Percentiles rank a stretch among this genome's conserved stretches.
Conservation (phyloP, 106 monocot genomes). For the Ottelia alismoides region DNA sequence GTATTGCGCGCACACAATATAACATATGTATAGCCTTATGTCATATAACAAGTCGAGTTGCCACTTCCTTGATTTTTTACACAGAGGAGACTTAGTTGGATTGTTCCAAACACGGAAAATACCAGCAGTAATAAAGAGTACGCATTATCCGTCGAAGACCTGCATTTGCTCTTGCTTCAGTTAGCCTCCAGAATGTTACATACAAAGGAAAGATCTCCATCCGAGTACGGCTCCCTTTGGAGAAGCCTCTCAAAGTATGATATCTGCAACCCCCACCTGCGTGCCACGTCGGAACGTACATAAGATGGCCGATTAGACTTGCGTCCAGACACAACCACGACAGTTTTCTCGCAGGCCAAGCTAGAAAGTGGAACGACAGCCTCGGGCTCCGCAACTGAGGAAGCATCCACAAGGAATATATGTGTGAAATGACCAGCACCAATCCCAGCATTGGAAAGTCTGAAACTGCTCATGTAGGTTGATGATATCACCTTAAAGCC, state of each 20-base stretch:
- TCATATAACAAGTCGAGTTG: no score
- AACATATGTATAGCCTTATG: no score
- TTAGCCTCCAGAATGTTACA: no score
- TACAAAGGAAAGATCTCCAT: no score
- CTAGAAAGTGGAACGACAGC: conserved; percentile 10
- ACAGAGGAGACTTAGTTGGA: no score
- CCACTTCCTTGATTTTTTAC: no score
- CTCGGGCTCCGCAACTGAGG: conserved; percentile 19
- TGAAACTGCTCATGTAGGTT: conserved; percentile 28
- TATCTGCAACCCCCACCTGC: conserved; percentile 12
- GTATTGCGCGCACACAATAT: no score
- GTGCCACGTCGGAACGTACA: conserved; percentile 12
- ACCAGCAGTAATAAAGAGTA: no score
- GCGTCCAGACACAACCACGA: conserved; percentile 10
- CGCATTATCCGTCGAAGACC: no score
- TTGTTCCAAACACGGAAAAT: no score
- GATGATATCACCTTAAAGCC: conserved; percentile 19
- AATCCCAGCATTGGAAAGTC: conserved; percentile 22
- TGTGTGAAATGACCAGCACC: conserved; percentile 23
- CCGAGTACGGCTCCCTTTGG: no score
- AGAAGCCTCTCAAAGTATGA: conserved; percentile 20
- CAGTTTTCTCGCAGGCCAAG: conserved; percentile 7
- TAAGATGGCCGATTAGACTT: neutral
- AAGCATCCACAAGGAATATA: conserved; percentile 24
- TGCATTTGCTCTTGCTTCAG: no score